phyloP scores from a whole-genome alignment of 2,329 filamentous ascomycete genomes.

The Moelleriella libera region DNA sequence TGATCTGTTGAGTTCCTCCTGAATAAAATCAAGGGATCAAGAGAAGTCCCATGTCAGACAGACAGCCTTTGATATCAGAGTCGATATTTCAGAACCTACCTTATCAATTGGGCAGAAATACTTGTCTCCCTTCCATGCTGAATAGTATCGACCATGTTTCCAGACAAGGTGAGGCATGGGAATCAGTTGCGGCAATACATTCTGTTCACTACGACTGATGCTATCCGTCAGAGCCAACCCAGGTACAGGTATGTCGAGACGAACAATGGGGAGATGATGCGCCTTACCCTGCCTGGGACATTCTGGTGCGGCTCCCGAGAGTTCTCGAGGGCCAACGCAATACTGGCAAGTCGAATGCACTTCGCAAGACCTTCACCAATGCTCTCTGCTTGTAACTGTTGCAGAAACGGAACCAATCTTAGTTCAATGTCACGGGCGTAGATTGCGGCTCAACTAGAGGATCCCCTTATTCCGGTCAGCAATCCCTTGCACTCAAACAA shows the following conservation, averaged over 20 bases:
- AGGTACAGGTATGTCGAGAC: neutral
- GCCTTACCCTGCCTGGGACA: neutral
- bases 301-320: neutral
- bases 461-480: too few relatives aligned
- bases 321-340: too few relatives aligned
- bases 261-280: neutral
- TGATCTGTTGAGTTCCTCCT: slow-evolving; percentile 62
- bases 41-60: neutral
- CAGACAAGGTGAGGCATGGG: slow-evolving; percentile 7
- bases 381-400: too few relatives aligned
- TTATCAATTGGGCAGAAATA: slow-evolving; percentile 71
- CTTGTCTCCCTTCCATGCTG: slow-evolving; percentile 50
- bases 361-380: too few relatives aligned
- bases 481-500: too few relatives aligned
- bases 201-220: neutral
- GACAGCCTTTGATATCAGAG: neutral
- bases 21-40: too few relatives aligned
- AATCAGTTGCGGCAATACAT: neutral
- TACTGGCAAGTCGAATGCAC: too few relatives aligned
- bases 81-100: slow-evolving; percentile 25
- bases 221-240: neutral
- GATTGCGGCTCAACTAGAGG: too few relatives aligned
- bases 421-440: too few relatives aligned
- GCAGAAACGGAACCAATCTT: too few relatives aligned
- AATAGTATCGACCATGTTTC: slow-evolving; percentile 59